Conservation (phyloP, 2,329 filamentous ascomycete species). For the Diaporthe ilicicola region DNA sequence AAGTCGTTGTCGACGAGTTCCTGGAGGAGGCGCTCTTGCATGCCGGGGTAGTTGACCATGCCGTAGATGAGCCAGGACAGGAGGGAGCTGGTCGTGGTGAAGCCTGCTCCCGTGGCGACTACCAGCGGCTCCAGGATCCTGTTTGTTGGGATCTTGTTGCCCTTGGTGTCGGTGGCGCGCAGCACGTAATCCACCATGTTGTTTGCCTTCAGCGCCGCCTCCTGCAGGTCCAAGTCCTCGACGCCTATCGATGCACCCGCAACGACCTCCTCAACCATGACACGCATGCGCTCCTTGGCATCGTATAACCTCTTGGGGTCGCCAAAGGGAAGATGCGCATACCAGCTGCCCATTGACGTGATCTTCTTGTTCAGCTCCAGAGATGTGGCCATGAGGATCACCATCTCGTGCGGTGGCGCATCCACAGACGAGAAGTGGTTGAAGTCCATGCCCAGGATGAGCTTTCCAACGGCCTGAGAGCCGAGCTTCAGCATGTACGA, state of each 20-base stretch:
- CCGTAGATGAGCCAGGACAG: constrained; percentile 67
- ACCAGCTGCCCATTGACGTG: constrained; percentile 63
- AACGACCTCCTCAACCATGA: constrained; percentile 50
- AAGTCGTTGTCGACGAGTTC: constrained; percentile 62
- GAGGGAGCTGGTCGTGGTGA: constrained; percentile 67
- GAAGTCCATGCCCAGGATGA: constrained; percentile 56
- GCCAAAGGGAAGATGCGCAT: constrained; percentile 64
- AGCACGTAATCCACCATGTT: constrained; percentile 59
- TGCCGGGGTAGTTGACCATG: constrained; percentile 60
- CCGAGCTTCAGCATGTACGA: constrained; percentile 60
- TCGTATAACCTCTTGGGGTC: constrained; percentile 56
- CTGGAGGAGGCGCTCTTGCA: constrained; percentile 65
- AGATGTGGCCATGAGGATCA: constrained; percentile 56
- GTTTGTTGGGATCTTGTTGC: constrained; percentile 59
- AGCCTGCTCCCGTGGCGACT: constrained; percentile 65
- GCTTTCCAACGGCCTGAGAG: constrained; percentile 53
- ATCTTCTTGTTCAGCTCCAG: constrained; percentile 68
- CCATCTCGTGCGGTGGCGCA: constrained; percentile 59
- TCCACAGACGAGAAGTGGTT: constrained; percentile 54
- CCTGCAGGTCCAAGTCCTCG: constrained; percentile 52
- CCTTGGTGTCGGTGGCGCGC: constrained; percentile 62
- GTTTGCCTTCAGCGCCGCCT: constrained; percentile 59
- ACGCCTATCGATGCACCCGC: constrained; percentile 47
- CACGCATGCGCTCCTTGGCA: constrained; percentile 43
- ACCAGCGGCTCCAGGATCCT: constrained; percentile 52